Percentiles rank a stretch among this genome's conserved stretches.
These are phyloP conservation scores for Coemansia erecta DNA, from an alignment of 192 early-diverging fungal genomes.

Conservation along the genomic window DNA sequence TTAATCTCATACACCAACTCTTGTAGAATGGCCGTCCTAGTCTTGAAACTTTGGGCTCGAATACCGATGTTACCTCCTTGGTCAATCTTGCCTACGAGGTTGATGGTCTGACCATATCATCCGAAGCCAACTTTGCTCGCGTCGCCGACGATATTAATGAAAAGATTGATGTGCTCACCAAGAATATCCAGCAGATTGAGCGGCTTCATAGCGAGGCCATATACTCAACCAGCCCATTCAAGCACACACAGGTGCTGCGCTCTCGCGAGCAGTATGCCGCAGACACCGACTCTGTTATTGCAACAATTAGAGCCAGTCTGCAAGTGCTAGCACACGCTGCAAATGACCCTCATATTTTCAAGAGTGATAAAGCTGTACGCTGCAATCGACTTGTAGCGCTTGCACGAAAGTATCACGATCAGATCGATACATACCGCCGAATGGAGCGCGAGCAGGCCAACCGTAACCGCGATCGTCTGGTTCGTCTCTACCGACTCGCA, in stretches of 20 bases:
- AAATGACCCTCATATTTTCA: slow-evolving; percentile 10
- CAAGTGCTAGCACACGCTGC: slow-evolving; percentile 15
- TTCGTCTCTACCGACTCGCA: slow-evolving; percentile 17
- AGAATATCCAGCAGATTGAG: slow-evolving; percentile 26
- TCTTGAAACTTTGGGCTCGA: slow-evolving; percentile 4
- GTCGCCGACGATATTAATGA: slow-evolving; percentile 15
- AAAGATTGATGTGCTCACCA: slow-evolving; percentile 11
- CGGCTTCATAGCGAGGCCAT: slow-evolving; percentile 27
- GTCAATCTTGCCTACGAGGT: slow-evolving; percentile 10
- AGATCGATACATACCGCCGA: slow-evolving; percentile 22
- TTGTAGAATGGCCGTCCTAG: slow-evolving; percentile 6
- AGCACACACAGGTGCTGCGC: slow-evolving; percentile 16
- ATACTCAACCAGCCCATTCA: slow-evolving; percentile 21
- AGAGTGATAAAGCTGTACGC: slow-evolving; percentile 10
- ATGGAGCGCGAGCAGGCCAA: slow-evolving; percentile 25
- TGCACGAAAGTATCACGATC: slow-evolving; percentile 10
- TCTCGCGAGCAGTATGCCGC: slow-evolving; percentile 19
- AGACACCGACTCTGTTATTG: slow-evolving; percentile 12
- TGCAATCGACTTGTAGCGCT: slow-evolving; percentile 8
- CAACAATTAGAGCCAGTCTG: slow-evolving; percentile 7
- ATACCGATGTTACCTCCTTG: slow-evolving; percentile 3
- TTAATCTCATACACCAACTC: not conserved
- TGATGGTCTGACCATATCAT: slow-evolving; percentile 9
- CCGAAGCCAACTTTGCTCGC: slow-evolving; percentile 16
- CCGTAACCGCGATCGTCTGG: slow-evolving; percentile 30